Base-by-base conservation (phyloP, 306 rosid genomes). In the Prunus mongolica region DNA sequence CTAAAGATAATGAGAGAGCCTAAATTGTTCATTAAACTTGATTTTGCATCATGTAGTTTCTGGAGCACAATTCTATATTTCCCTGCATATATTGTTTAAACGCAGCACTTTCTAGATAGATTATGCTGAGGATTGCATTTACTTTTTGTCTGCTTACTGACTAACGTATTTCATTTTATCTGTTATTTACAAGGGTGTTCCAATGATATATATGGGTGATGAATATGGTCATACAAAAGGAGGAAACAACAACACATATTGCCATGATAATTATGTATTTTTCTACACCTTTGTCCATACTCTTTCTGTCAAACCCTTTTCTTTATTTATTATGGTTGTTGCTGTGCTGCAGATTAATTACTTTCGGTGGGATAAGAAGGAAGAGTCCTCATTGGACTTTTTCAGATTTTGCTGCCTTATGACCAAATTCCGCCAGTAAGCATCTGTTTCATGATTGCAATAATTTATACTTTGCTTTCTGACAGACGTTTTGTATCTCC, bases 171-270 rank as follows among this genome's bases (percentile, higher is more conserved):
- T 46, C 54, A 46, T 34, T 30, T 76, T 71, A 69, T 75, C 56
- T 58, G 81, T 65, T 12, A 28, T 62, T 52, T 67, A 76, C 55
- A 92, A 95, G 98, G 98, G 98, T 60, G 97, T 95, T 77, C 97
- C 97, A 0, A 88, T 95, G 99, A 89, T 95, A 79, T 65, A 74
- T 65, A 95, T 92, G 99, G 99, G 99, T 12, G 99, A 95, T 78
- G 99, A 95, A 85, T 95, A 95, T 55, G 97, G 97, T 63, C 98
- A 95, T 77, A 90, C 98, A n/a, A 95, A 95, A 79, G 93, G 96
- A 19, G 99, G 99, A 65, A 95, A 95, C 88, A 95, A 95, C 90
- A 95, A 95, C 82, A 87, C 97, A 74, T 95, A 95, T 81, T 95
- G 99, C 88, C 99, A 95, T 25, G 99, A 95, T 86, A 89, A 91